Evolutionary conservation across 345 rosid genomes (phyloP).

Genomic region (Firmiana major): DNA sequence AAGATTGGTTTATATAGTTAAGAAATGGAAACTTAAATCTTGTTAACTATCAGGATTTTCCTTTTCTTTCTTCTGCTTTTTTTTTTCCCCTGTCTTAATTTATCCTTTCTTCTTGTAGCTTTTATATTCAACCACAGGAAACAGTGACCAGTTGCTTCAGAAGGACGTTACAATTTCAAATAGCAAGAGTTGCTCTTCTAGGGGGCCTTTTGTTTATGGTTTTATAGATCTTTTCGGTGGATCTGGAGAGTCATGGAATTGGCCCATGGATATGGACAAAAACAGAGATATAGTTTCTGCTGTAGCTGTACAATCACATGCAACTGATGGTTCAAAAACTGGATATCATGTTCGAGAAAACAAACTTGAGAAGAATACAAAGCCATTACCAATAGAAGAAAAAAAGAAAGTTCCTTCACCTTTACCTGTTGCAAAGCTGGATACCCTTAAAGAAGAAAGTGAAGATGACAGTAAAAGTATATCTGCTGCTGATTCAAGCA

Average conservation of each 20-base stretch:
- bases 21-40: not conserved
- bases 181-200: slow-evolving; percentile 38
- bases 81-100: slow-evolving; percentile 8
- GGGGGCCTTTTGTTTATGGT: slow-evolving; percentile 75
- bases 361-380: slow-evolving; percentile 42
- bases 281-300: slow-evolving; percentile 44
- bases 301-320: slow-evolving; percentile 37
- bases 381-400: slow-evolving; percentile 34
- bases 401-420: slow-evolving; percentile 39
- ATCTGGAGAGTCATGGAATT: slow-evolving; percentile 74
- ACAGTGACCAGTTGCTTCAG: slow-evolving; percentile 32
- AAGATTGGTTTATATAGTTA: not conserved
- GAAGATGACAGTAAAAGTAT: slow-evolving; percentile 48
- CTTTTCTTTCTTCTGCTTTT: not conserved
- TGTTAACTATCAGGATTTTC: not conserved
- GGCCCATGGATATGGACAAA: slow-evolving; percentile 69
- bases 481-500: slow-evolving; percentile 43
- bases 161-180: slow-evolving; percentile 43
- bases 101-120: slow-evolving; percentile 38
- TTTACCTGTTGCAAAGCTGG: slow-evolving; percentile 40
- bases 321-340: slow-evolving; percentile 34
- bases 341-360: slow-evolving; percentile 30
- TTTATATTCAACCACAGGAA: slow-evolving; percentile 32
- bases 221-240: slow-evolving; percentile 85
- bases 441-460: slow-evolving; percentile 50